phyloP scores from a whole-genome alignment of 2,329 filamentous ascomycete species.

The Diaporthe velutina region DNA sequence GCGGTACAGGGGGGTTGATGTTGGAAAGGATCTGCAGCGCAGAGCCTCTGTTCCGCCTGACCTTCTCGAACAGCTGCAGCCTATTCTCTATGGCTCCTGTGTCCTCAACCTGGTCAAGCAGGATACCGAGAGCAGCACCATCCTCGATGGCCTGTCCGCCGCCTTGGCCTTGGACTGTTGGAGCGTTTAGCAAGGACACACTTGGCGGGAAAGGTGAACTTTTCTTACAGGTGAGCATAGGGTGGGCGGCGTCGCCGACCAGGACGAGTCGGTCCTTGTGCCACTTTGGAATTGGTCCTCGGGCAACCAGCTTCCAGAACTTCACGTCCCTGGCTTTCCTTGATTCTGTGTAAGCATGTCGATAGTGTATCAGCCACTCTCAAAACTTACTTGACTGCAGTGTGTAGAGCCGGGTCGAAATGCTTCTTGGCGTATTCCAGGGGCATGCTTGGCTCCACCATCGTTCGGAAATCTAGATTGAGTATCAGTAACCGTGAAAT shows the following conservation, averaged over 20 bases:
- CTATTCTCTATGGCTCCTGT: background rate
- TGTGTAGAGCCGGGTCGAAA: conserved; percentile 1
- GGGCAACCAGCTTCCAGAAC: conserved; percentile 25
- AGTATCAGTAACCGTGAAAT: background rate
- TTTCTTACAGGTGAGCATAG: conserved; percentile 21
- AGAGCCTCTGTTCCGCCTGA: conserved; percentile 22
- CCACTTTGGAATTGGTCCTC: conserved; percentile 10
- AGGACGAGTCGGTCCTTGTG: conserved; percentile 21
- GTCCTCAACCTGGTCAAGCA: conserved; percentile 6
- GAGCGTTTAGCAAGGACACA: background rate
- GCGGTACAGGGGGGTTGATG: background rate
- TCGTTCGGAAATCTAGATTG: conserved; percentile 17
- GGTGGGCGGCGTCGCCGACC: conserved; percentile 22
- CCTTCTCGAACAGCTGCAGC: conserved; percentile 23
- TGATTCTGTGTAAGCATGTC: background rate
- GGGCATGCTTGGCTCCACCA: conserved; percentile 18
- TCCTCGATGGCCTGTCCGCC: conserved; percentile 30
- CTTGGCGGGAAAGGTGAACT: accelerated
- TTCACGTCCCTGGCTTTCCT: conserved; percentile 30
- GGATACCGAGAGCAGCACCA: conserved; percentile 6
- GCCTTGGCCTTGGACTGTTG: conserved; percentile 23
- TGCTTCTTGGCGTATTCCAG: conserved; percentile 18
- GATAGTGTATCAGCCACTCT: background rate
- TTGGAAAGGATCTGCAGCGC: conserved; percentile 21
- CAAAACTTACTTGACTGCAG: conserved; percentile 1